Conservation (phyloP, 176 grass and related monocot genomes). For the Tillandsia fasciculata region DNA sequence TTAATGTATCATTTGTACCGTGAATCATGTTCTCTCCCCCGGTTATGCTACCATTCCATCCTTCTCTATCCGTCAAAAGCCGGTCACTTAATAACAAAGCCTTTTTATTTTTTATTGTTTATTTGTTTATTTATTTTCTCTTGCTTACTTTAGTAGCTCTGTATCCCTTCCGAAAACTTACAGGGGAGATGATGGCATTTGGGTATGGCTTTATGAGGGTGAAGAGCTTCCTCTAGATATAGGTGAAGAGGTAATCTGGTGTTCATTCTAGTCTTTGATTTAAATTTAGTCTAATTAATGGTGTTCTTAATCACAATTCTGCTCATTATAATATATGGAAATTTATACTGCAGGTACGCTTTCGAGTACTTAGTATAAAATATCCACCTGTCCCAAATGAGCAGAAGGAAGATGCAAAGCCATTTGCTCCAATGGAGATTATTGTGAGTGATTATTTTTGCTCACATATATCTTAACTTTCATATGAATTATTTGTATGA, state of each 20-base stretch:
- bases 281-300: background rate
- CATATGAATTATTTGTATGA: conserved; percentile 2
- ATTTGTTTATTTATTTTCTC: background rate
- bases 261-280: conserved; percentile 7
- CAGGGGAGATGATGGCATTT: conserved; percentile 63
- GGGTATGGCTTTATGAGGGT: conserved; percentile 38
- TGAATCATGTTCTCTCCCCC: no score
- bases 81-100: background rate
- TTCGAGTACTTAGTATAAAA: conserved; percentile 67
- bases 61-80: background rate
- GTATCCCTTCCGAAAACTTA: background rate
- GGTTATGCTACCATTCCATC: background rate
- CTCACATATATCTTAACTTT: conserved; percentile 7
- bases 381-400: conserved; percentile 74
- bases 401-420: conserved; percentile 58
- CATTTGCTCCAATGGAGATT: conserved; percentile 89
- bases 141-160: no score
- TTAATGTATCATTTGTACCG: no score
- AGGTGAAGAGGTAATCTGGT: conserved; percentile 68
- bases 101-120: background rate
- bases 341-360: conserved; percentile 51
- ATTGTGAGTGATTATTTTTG: conserved; percentile 33
- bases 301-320: background rate
- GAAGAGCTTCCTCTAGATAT: conserved; percentile 60
- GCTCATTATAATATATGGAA: conserved; percentile 14